Percentiles rank a stretch among this genome's conserved stretches.
phyloP scores from a whole-genome alignment of 139 green algal genomes.

The Coccomyxa sp. region DNA sequence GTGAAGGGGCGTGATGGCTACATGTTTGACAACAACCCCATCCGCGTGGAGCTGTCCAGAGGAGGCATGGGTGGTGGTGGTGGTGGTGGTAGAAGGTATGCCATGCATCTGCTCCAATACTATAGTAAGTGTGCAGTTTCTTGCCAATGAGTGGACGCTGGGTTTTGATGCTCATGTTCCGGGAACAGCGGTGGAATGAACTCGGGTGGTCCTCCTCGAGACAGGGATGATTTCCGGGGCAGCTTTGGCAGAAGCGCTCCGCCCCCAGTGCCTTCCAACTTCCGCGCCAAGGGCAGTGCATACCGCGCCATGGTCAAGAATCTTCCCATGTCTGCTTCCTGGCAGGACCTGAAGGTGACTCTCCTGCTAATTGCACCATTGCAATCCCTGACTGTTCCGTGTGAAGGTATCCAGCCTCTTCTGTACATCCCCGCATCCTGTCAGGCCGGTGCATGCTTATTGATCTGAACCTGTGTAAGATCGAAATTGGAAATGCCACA shows the following conservation, averaged over 20 bases:
- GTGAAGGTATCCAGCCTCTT: too few species aligned
- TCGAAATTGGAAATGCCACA: not conserved
- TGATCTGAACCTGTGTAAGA: not conserved
- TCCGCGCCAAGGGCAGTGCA: constrained; percentile 16
- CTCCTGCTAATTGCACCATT: not conserved
- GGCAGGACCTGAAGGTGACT: constrained; percentile 91
- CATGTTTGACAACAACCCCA: constrained; percentile 74
- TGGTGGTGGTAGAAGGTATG: too few species aligned
- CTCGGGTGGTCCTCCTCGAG: too few species aligned
- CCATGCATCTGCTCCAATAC: not conserved
- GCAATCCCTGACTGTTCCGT: too few species aligned
- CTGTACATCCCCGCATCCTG: too few species aligned
- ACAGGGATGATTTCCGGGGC: not conserved
- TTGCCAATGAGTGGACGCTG: not conserved
- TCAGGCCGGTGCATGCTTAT: not conserved
- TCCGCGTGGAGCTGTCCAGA: constrained; percentile 68
- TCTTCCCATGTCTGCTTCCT: constrained; percentile 78
- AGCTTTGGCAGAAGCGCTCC: not conserved
- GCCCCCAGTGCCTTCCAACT: constrained; percentile 13
- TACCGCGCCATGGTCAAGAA: constrained; percentile 71
- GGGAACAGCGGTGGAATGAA: too few species aligned
- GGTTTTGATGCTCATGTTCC: not conserved
- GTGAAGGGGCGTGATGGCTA: constrained; percentile 82
- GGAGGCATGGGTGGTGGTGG: constrained; percentile 16
- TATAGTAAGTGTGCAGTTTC: not conserved